Percentiles rank a stretch among this genome's conserved stretches.
These are phyloP conservation scores for Hypomontagnella submonticulosa DNA, from an alignment of 495 filamentous ascomycete species.

Conservation along the genomic window DNA sequence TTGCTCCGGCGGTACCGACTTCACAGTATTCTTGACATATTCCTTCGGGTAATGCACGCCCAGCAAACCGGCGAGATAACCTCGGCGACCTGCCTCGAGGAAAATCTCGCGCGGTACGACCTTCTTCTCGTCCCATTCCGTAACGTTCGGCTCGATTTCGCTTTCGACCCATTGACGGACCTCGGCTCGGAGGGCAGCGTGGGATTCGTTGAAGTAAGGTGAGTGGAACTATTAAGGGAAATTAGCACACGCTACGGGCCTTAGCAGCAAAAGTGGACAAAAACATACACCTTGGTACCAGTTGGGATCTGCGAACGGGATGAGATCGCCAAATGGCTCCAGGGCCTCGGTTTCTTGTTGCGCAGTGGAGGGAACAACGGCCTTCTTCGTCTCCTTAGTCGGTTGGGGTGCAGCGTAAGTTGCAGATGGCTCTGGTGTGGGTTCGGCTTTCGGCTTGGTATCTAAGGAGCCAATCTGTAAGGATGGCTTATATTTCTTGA, in stretches of 20 bases:
- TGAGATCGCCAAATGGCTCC: slow-evolving; percentile 84
- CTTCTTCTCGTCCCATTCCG: slow-evolving; percentile 96
- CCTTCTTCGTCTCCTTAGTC: slow-evolving; percentile 62
- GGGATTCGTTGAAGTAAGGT: slow-evolving; percentile 93
- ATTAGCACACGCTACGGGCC: slow-evolving; percentile 9
- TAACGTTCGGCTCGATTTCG: slow-evolving; percentile 90
- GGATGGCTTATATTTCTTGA: slow-evolving; percentile 93
- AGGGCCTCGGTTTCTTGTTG: slow-evolving; percentile 72
- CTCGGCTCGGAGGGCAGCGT: slow-evolving; percentile 89
- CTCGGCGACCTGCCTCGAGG: slow-evolving; percentile 92
- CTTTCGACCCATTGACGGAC: slow-evolving; percentile 90
- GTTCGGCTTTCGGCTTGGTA: slow-evolving; percentile 74
- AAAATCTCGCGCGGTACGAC: slow-evolving; percentile 88
- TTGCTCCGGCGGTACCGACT: slow-evolving; percentile 83
- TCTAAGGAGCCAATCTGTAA: slow-evolving; percentile 92
- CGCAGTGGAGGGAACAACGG: slow-evolving; percentile 58
- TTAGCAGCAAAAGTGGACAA: neutral
- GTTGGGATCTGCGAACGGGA: slow-evolving; percentile 90
- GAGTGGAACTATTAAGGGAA: slow-evolving; percentile 81
- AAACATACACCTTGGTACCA: slow-evolving; percentile 91
- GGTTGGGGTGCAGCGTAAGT: slow-evolving; percentile 64
- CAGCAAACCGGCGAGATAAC: slow-evolving; percentile 90
- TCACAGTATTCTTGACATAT: slow-evolving; percentile 73
- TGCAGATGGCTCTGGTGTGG: slow-evolving; percentile 56
- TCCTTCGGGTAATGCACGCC: slow-evolving; percentile 83